Evolutionary conservation across 305 asterid species (phyloP).

Genomic region (Fraxinus nigra): DNA sequence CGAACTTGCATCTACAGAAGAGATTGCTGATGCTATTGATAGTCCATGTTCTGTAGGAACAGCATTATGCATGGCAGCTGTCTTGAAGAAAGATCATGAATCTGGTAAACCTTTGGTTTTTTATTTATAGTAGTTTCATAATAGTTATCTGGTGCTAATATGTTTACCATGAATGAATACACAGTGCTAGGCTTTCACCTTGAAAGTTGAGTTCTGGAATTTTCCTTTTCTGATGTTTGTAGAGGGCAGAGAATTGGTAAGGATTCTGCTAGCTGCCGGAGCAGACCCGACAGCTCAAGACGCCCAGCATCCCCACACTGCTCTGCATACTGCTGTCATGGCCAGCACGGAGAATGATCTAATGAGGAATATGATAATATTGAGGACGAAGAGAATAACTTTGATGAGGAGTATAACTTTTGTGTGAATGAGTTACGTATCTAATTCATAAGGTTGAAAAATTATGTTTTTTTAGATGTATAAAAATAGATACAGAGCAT

Average conservation of each 20-base stretch:
- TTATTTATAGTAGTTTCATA: slow-evolving; percentile 11
- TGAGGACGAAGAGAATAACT: no score
- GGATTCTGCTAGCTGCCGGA: slow-evolving; percentile 73
- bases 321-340: slow-evolving; percentile 92
- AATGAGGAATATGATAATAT: no score
- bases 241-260: slow-evolving; percentile 89
- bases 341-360: slow-evolving; percentile 23
- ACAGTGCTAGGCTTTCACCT: slow-evolving; percentile 2
- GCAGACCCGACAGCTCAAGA: slow-evolving; percentile 91
- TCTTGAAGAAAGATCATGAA: slow-evolving; percentile 84
- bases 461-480: no score
- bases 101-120: slow-evolving; percentile 48
- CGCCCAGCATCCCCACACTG: slow-evolving; percentile 76
- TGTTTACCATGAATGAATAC: neutral
- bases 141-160: neutral
- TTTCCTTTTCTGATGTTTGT: slow-evolving; percentile 18
- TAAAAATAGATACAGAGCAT: no score
- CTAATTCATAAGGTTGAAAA: no score
- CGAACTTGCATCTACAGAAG: slow-evolving; percentile 76
- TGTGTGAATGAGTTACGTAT: no score
- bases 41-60: slow-evolving; percentile 85
- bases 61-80: slow-evolving; percentile 95
- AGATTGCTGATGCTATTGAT: slow-evolving; percentile 75
- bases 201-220: slow-evolving; percentile 10
- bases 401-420: no score